Conservation (phyloP, 1,284 basidiomycete genomes). For the Puccinia triticina region DNA sequence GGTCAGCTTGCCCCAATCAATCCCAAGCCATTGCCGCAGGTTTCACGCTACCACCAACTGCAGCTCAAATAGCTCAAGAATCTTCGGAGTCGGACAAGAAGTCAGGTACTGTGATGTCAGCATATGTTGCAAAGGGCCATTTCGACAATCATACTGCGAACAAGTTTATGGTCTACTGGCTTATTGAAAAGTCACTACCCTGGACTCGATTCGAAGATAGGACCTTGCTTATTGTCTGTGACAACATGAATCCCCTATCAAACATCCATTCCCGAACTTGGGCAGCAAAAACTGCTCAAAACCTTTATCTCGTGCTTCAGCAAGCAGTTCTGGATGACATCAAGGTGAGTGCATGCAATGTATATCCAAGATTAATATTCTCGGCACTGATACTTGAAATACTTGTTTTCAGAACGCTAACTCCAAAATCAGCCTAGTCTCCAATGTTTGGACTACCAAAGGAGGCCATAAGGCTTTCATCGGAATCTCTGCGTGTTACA, state of each 20-base stretch:
- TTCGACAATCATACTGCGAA: too few relatives aligned
- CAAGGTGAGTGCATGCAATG: neutral
- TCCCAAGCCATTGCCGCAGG: neutral
- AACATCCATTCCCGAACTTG: neutral
- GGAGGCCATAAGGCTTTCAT: too few relatives aligned
- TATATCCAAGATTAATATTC: too few relatives aligned
- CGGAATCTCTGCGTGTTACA: too few relatives aligned
- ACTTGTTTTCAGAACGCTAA: neutral
- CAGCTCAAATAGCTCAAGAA: neutral
- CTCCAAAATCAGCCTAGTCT: neutral
- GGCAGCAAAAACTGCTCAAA: neutral
- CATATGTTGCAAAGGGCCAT: neutral
- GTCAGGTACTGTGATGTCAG: neutral
- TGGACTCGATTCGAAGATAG: too few relatives aligned
- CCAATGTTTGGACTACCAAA: constrained; percentile 5
- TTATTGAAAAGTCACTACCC: too few relatives aligned
- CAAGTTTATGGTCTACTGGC: too few relatives aligned
- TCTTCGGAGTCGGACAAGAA: neutral
- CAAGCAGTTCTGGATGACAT: too few relatives aligned
- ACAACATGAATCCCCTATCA: neutral
- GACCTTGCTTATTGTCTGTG: neutral
- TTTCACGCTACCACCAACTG: neutral
- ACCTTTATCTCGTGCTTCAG: constrained; percentile 14
- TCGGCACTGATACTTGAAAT: too few relatives aligned
- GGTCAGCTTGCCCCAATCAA: neutral